Percentiles rank a stretch among this genome's conserved stretches.
Evolutionary conservation across 331 rosid genomes (phyloP).

Genomic region (Cucumis variabilis): DNA sequence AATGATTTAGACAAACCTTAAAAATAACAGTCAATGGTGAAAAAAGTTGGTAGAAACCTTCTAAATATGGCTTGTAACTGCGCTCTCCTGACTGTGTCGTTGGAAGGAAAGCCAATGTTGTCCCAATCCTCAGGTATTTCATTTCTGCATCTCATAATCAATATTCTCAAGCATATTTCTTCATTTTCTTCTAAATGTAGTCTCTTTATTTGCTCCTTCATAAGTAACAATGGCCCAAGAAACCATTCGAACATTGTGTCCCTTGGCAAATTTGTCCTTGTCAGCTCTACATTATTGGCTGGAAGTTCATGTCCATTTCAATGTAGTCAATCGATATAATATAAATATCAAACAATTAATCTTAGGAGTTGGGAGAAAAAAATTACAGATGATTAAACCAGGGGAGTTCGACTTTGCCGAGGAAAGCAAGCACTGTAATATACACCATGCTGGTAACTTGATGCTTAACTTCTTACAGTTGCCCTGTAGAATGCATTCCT

Average conservation of each 20-base stretch:
- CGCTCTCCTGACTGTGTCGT: constrained; percentile 66
- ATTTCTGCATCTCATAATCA: constrained; percentile 62
- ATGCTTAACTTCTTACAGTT: constrained; percentile 59
- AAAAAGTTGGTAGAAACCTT: constrained; percentile 47
- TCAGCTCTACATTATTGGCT: constrained; percentile 78
- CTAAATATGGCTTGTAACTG: constrained; percentile 81
- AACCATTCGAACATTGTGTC: constrained; percentile 82
- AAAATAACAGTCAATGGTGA: not conserved
- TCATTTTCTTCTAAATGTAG: constrained; percentile 55
- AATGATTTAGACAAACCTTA: not conserved
- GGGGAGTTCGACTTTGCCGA: constrained; percentile 68
- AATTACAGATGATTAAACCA: constrained; percentile 77
- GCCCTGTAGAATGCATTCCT: constrained; percentile 67
- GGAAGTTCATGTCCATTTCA: constrained; percentile 36
- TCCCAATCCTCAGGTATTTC: constrained; percentile 80
- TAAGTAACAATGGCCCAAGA: constrained; percentile 72
- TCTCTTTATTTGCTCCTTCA: constrained; percentile 75
- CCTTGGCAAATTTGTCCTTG: constrained; percentile 62
- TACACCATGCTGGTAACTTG: constrained; percentile 81
- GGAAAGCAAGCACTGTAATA: constrained; percentile 79
- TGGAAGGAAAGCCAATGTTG: constrained; percentile 56
- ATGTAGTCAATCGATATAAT: not conserved
- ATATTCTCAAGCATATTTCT: constrained; percentile 62
- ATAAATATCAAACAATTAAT: not conserved
- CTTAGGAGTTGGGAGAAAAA: not conserved